These are phyloP conservation scores for Beauveria asiatica DNA, from an alignment of 2,329 filamentous ascomycete species.

Conservation along the genomic window DNA sequence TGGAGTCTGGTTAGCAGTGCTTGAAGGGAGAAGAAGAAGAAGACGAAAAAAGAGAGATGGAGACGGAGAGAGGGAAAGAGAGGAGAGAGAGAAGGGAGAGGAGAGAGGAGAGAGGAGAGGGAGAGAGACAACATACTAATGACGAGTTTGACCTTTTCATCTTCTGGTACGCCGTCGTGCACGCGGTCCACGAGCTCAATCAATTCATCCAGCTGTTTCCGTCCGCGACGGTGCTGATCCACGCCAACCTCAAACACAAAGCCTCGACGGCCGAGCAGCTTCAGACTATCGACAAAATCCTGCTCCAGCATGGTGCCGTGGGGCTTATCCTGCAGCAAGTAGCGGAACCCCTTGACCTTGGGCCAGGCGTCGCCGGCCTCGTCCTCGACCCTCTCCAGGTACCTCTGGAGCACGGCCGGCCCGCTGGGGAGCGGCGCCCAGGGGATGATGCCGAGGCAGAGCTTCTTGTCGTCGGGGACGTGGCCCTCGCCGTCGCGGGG, in stretches of 20 bases:
- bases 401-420: conserved; percentile 49
- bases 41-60: too few species aligned
- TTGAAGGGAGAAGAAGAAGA: background rate
- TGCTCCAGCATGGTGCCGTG: conserved; percentile 54
- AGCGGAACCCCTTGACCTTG: conserved; percentile 71
- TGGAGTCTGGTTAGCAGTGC: conserved; percentile 23
- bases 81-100: background rate
- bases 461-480: conserved; percentile 28
- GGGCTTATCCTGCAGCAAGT: conserved; percentile 71
- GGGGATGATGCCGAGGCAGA: conserved; percentile 64
- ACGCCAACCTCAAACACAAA: conserved; percentile 77
- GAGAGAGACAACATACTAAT: conserved; percentile 48
- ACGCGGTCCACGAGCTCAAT: conserved; percentile 61
- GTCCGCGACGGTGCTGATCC: conserved; percentile 68
- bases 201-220: conserved; percentile 63
- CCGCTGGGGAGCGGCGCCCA: conserved; percentile 79
- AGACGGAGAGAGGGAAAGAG: too few species aligned
- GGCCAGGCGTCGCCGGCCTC: conserved; percentile 56
- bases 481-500: conserved; percentile 52
- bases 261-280: conserved; percentile 53
- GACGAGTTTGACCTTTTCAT: conserved; percentile 56
- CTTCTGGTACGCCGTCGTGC: conserved; percentile 50
- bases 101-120: too few species aligned
- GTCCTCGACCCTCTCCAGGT: conserved; percentile 53
- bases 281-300: conserved; percentile 57